Conservation (phyloP, 2,329 filamentous ascomycete genomes). For the Trichophyton verrucosum region DNA sequence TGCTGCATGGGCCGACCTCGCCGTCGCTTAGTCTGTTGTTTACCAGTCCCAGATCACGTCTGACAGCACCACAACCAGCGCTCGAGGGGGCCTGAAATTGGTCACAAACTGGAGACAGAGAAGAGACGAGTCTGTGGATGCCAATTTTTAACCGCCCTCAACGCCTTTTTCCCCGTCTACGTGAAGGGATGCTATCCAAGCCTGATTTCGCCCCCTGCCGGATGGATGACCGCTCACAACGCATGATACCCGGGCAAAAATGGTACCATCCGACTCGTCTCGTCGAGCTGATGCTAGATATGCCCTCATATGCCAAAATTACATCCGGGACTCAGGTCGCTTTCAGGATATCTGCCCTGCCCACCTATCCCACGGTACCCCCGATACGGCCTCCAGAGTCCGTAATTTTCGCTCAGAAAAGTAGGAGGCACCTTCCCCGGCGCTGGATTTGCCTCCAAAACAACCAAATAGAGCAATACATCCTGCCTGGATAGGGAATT, state of each 20-base stretch:
- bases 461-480: not conserved
- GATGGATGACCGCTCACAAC: not conserved
- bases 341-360: not conserved
- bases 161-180: not conserved
- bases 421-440: conserved; percentile 9
- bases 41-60: not conserved
- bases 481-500: conserved; percentile 6
- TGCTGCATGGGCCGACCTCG: not conserved
- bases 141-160: not conserved
- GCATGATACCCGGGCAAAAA: not conserved
- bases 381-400: conserved; percentile 2
- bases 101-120: not conserved
- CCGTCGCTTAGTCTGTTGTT: not conserved
- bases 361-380: conserved; percentile 1
- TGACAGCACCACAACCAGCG: not conserved
- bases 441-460: not conserved
- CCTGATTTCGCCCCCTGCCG: not conserved
- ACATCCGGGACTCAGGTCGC: conserved; percentile 5
- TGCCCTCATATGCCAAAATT: not conserved
- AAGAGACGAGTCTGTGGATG: not conserved
- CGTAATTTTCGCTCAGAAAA: conserved; percentile 5
- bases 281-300: not conserved
- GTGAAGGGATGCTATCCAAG: not conserved
- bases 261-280: conserved; percentile 8
- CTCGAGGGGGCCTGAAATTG: not conserved